Evolutionary conservation across 148 eudicot species (phyloP).

Genomic region (Silene latifolia): DNA sequence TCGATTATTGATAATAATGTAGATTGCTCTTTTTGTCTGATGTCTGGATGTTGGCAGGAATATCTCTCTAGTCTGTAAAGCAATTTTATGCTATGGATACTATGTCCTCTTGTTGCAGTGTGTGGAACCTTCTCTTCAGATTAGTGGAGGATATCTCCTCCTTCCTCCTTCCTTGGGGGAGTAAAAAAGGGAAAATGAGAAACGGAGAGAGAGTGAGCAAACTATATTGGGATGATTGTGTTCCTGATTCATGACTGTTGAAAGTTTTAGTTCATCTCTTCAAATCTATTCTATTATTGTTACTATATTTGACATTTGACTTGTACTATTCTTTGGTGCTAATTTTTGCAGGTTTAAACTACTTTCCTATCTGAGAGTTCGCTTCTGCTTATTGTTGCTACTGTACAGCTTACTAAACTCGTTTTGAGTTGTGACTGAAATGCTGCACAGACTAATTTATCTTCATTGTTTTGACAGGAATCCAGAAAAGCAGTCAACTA

Average conservation of each 20-base stretch:
- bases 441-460: constrained; percentile 11
- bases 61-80: background rate
- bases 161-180: background rate
- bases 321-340: constrained; percentile 28
- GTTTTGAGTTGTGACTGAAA: background rate
- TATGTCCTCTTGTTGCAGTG: constrained; percentile 11
- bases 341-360: constrained; percentile 36
- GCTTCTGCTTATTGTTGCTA: constrained; percentile 14
- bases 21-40: background rate
- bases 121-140: background rate
- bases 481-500: constrained; percentile 1
- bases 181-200: background rate
- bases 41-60: constrained; percentile 1
- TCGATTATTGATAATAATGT: background rate
- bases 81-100: background rate
- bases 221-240: background rate
- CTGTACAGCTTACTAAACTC: constrained; percentile 15
- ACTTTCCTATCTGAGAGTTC: constrained; percentile 31
- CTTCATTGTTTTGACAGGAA: constrained; percentile 22
- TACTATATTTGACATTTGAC: constrained; percentile 28
- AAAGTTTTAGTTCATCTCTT: background rate
- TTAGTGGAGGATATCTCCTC: background rate
- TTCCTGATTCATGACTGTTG: background rate
- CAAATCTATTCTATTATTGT: background rate
- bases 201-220: background rate